Evolutionary conservation across 495 filamentous ascomycete species (phyloP).

Genomic region (Lepidopterella palustris): DNA sequence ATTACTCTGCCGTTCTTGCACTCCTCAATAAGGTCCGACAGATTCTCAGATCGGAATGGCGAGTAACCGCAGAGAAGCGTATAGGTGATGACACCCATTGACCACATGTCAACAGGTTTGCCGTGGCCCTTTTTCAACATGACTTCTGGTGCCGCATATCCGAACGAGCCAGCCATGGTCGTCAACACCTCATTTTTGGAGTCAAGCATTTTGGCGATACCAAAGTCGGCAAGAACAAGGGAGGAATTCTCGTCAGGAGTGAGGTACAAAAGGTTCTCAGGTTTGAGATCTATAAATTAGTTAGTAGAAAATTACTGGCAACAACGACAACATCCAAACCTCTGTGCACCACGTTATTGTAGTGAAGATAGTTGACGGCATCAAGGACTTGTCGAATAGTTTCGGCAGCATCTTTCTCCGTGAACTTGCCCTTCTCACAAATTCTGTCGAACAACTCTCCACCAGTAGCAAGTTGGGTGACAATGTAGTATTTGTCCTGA

Average conservation of each 20-base stretch:
- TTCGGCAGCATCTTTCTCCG: conserved; percentile 95
- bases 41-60: conserved; percentile 90
- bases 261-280: conserved; percentile 94
- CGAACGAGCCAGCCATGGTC: conserved; percentile 98
- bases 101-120: conserved; percentile 99
- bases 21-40: conserved; percentile 92
- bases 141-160: conserved; percentile 95
- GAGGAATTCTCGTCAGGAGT: conserved; percentile 69
- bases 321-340: conserved; percentile 45
- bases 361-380: conserved; percentile 90
- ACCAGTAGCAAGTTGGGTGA: conserved; percentile 92
- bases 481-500: conserved; percentile 99
- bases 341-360: conserved; percentile 93
- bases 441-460: conserved; percentile 98
- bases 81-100: conserved; percentile 96
- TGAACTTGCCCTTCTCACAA: conserved; percentile 97
- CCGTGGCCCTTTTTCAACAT: conserved; percentile 98
- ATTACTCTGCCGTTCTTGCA: conserved; percentile 82
- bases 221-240: conserved; percentile 93
- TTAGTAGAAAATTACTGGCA: not conserved
- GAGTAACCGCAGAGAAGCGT: conserved; percentile 99
- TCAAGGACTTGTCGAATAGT: conserved; percentile 93
- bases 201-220: conserved; percentile 98
- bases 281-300: conserved; percentile 72
- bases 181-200: conserved; percentile 83